Evolutionary conservation across 2,329 filamentous ascomycete genomes (phyloP).

Genomic region (Fusarium buharicum): DNA sequence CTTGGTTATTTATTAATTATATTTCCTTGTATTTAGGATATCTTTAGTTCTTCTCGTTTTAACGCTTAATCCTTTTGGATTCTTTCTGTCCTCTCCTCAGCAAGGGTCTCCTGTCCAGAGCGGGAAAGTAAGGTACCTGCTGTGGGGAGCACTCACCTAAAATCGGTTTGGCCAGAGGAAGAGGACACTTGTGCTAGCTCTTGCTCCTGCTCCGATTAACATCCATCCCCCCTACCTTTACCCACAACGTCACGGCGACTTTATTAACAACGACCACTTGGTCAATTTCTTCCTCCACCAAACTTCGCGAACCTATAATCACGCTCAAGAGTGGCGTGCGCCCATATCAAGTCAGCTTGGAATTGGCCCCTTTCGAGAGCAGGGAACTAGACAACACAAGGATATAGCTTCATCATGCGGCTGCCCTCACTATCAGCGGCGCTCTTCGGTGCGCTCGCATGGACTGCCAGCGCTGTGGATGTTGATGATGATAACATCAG

Average conservation of each 20-base stretch:
- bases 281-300: conserved; percentile 27
- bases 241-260: conserved; percentile 42
- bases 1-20: too few relatives aligned
- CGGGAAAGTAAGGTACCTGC: conserved; percentile 31
- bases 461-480: conserved; percentile 60
- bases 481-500: conserved; percentile 59
- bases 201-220: conserved; percentile 32
- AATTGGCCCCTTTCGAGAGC: conserved; percentile 34
- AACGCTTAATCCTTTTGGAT: too few relatives aligned
- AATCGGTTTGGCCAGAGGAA: conserved; percentile 39
- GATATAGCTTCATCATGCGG: conserved; percentile 55
- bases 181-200: conserved; percentile 48
- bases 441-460: conserved; percentile 62
- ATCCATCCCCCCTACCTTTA: conserved; percentile 35
- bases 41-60: too few relatives aligned
- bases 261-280: conserved; percentile 35
- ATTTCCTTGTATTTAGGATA: too few relatives aligned
- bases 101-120: neutral
- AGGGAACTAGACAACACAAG: conserved; percentile 12
- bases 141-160: conserved; percentile 44
- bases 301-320: conserved; percentile 22
- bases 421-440: conserved; percentile 59
- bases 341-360: conserved; percentile 32
- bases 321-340: conserved; percentile 37
- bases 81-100: too few relatives aligned